Evolutionary conservation across 2,329 filamentous ascomycete genomes (phyloP), one percentile per base, ranked within the genome.

Genomic region (Diplodia sapinea): DNA sequence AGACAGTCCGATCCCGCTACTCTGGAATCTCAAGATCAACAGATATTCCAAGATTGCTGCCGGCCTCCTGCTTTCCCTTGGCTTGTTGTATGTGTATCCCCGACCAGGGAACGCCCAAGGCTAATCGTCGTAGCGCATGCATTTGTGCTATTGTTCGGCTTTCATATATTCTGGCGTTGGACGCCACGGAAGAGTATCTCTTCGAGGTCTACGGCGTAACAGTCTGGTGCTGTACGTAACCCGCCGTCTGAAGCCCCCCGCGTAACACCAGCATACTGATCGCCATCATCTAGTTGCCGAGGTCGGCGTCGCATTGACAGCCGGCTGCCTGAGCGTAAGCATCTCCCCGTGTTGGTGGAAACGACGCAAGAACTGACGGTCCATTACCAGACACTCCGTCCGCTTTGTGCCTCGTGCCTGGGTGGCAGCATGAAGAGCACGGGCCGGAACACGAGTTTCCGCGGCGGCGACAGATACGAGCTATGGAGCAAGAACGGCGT

Each of bases 261-360:
- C 36, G 2, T 26, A 26, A 26, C 26, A 26, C 26, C 26, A 26
- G 3, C 8, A 11, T 11, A 29, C 8, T 15, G 17, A 8, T 1
- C 17, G 11, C n/a, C 2, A n/a, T n/a, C 7, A 47, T 5, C 13
- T 13, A 52, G 50, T 52, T 29, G 50, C 50, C 23, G 50, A 52
- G 1, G 50, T 52, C 17, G 50, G 50, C 50, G 50, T 52, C 50
- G 50, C 50, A 52, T 52, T 52, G 50, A 52, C 50, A 52, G 50
- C 29, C 9, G 50, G 50, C 26, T 52, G 20, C 50, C 50, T 52
- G 9, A 52, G 20, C 12, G 50, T 52, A 29, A 52, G 50, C 11
- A 6, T 13, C 11, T 9, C 36, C 36, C 36, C 36, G 11, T 38
- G 11, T 9, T 11, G 7, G n/a, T 9, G 17, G 17, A 17, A 17